Conservation (phyloP, 768 basidiomycete genomes). For the Candolleomyces aberdarensis region DNA sequence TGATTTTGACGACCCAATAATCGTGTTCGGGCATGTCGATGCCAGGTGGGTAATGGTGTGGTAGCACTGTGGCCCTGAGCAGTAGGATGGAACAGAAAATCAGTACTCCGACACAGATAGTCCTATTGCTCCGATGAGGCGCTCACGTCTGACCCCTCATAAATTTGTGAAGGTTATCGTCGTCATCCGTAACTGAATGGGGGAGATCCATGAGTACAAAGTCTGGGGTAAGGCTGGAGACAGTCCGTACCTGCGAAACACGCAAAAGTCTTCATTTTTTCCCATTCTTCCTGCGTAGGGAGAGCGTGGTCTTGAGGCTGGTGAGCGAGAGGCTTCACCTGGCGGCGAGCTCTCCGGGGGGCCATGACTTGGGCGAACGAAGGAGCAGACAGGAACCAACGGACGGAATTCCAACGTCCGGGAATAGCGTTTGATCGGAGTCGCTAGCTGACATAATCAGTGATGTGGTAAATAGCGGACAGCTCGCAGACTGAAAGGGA, state of each 20-base stretch:
- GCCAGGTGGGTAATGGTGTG: constrained; percentile 24
- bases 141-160: constrained; percentile 23
- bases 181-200: not conserved
- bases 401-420: not conserved
- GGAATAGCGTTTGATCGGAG: not conserved
- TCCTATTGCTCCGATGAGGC: constrained; percentile 33
- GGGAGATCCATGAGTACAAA: not conserved
- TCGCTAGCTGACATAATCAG: not conserved
- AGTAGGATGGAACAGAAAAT: not conserved
- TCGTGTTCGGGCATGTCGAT: constrained; percentile 27
- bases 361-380: not conserved
- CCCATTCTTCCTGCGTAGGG: constrained; percentile 16
- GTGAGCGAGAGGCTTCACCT: not conserved
- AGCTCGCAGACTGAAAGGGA: not conserved
- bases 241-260: constrained; percentile 13
- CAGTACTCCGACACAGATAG: not conserved
- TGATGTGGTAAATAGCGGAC: not conserved
- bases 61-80: constrained; percentile 42
- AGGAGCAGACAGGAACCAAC: not conserved
- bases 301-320: not conserved
- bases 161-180: not conserved
- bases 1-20: constrained; percentile 52
- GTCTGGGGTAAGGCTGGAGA: not conserved
- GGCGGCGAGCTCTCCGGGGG: not conserved
- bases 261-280: constrained; percentile 14